Conservation (phyloP, 306 rosid species). For the Gastrolobium villosum region DNA sequence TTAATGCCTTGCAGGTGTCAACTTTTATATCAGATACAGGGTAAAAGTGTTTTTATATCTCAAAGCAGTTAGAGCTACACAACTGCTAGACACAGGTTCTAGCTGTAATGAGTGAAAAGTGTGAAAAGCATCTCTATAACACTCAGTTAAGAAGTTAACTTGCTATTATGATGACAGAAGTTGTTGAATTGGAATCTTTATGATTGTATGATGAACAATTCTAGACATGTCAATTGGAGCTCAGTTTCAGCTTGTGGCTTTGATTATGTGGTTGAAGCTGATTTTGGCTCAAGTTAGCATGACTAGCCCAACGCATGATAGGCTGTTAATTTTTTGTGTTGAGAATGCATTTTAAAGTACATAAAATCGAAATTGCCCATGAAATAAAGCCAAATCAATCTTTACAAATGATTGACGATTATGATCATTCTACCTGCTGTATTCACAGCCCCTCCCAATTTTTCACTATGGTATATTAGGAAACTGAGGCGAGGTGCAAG, state of each 20-base stretch:
- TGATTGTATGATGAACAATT: constrained; percentile 3
- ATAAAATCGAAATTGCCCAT: not conserved
- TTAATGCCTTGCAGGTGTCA: not conserved
- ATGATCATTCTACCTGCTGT: not conserved
- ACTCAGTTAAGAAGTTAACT: constrained; percentile 3
- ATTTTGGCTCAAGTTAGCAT: too few relatives aligned
- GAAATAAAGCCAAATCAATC: not conserved
- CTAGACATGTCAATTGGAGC: not conserved
- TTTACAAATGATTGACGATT: not conserved
- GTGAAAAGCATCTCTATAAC: not conserved
- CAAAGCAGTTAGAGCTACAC: not conserved
- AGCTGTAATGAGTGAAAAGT: constrained; percentile 2
- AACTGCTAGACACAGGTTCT: not conserved
- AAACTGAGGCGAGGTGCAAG: not conserved
- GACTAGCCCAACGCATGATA: too few relatives aligned
- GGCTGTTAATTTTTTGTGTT: too few relatives aligned
- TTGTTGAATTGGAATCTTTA: constrained; percentile 1
- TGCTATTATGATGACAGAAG: not conserved
- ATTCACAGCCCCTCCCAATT: not conserved
- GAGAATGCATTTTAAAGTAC: too few relatives aligned
- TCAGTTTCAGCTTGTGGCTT: constrained; percentile 1
- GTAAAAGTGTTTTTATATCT: not conserved
- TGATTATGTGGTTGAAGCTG: too few relatives aligned
- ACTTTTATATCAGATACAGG: not conserved
- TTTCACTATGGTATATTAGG: not conserved